These are phyloP conservation scores for Phialophora macrospora DNA, from an alignment of 2,329 filamentous ascomycete species.

Conservation along the genomic window DNA sequence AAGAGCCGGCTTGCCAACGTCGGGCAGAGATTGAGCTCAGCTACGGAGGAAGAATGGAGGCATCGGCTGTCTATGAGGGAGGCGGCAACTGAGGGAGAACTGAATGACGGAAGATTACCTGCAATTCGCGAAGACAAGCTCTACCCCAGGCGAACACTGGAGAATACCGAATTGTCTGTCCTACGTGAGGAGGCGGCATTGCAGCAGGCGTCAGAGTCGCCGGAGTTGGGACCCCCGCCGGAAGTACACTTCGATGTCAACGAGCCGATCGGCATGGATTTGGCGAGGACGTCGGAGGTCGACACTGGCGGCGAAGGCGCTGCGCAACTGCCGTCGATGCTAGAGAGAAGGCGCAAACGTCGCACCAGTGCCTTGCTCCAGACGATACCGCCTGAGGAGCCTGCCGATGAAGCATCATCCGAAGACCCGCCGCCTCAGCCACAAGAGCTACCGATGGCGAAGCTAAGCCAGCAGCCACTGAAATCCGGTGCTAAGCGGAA, in stretches of 20 bases:
- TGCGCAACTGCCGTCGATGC: slow-evolving; percentile 49
- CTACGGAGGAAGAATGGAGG: slow-evolving; percentile 43
- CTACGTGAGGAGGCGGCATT: slow-evolving; percentile 40
- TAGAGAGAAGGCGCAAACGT: slow-evolving; percentile 59
- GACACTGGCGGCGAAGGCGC: slow-evolving; percentile 43
- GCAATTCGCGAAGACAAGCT: slow-evolving; percentile 65
- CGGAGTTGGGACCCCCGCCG: slow-evolving; percentile 53
- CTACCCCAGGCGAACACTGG: slow-evolving; percentile 61
- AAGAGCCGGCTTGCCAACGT: slow-evolving; percentile 29
- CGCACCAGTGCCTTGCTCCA: slow-evolving; percentile 55
- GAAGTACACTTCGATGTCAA: slow-evolving; percentile 57
- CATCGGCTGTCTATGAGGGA: slow-evolving; percentile 33
- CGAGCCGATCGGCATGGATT: slow-evolving; percentile 54
- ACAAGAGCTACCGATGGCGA: slow-evolving; percentile 3
- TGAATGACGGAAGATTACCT: slow-evolving; percentile 54
- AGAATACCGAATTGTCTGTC: slow-evolving; percentile 48
- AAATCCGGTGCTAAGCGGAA: slow-evolving; percentile 39
- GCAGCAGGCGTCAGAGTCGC: slow-evolving; percentile 40
- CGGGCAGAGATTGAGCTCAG: slow-evolving; percentile 24
- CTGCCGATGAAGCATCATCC: neutral
- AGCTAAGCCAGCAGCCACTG: slow-evolving; percentile 20
- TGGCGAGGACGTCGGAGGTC: slow-evolving; percentile 37
- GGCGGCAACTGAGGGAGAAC: slow-evolving; percentile 41
- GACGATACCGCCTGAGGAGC: slow-evolving; percentile 46
- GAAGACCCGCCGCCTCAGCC: neutral